Base-by-base conservation (phyloP, 1,139 yeast genomes). In the Protomyces inundatus region DNA sequence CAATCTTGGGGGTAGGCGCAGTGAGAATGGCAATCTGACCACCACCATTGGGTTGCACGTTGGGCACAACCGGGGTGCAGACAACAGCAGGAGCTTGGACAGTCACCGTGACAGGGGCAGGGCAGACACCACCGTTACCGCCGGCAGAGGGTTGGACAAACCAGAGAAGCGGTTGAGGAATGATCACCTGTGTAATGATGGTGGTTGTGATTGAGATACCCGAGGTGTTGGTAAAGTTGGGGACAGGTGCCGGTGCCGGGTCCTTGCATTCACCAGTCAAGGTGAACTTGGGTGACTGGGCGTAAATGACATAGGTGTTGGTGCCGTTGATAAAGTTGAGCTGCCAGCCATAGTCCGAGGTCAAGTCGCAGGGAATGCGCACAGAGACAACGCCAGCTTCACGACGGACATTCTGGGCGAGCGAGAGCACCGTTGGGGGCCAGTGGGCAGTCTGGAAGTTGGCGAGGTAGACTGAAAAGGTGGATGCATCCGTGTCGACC, bases 301-400 rank as follows among this genome's bases (percentile, higher is more conserved):
- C 64, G 35, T 61, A 61, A 51, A 61, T 61, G 61, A 61, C 64
- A 55, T 61, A 61, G 51, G 64, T 61, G 61, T 61, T 61, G 51
- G 64, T 61, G 37, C 64, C 64, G 56, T 61, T 61, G 60, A 55
- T 50, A 36, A 55, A 51, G 61, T 61, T 61, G 56, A 61, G 55
- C 39, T 46, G 55, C 56, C 45, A 61, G 16, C 64, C 64, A 30
- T 53, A 46, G 60, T 40, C 64, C 33, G 54, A 34, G 46, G 40
- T 32, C 32, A 61, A 56, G 37, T 53, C 52, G 64, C 64, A 61
- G 6, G 64, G 64, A 48, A 61, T 61, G 36, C 55, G 60, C 56
- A 61, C 55, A 33, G 42, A 14, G 37, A 48, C 61, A 10, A 37
- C 35, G 4, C 64, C 64, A 10, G 60, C 60, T 6, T 45, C 42